Percentiles rank a stretch among this genome's conserved stretches.
Conservation (phyloP, 2,329 filamentous ascomycete species). For the Rugonectria rugulosa region DNA sequence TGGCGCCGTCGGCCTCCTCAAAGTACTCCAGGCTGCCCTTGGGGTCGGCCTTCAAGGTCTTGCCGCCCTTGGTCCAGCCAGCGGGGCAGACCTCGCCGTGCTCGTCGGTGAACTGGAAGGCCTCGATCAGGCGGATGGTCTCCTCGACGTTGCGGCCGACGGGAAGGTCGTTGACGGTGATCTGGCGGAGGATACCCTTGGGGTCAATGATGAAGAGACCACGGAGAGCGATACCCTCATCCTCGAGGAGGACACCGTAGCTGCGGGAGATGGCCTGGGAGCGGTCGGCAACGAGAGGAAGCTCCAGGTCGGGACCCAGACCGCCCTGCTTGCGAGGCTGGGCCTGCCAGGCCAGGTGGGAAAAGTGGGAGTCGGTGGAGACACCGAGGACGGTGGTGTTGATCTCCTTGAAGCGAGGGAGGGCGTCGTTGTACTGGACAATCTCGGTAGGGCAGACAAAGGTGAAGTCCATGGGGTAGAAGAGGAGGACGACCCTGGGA, state of each 20-base stretch:
- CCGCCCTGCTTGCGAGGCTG: conserved; percentile 67
- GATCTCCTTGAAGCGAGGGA: conserved; percentile 65
- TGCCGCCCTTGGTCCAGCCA: conserved; percentile 56
- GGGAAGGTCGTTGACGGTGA: conserved; percentile 71
- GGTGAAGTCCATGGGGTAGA: conserved; percentile 74
- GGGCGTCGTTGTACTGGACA: conserved; percentile 68
- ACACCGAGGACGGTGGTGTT: conserved; percentile 67
- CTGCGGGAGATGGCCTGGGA: conserved; percentile 65
- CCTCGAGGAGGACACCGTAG: conserved; percentile 71
- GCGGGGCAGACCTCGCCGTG: conserved; percentile 77
- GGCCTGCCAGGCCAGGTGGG: conserved; percentile 64
- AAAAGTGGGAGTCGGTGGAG: conserved; percentile 68
- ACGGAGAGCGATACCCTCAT: conserved; percentile 68
- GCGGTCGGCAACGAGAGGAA: conserved; percentile 69
- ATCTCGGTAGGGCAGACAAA: conserved; percentile 74
- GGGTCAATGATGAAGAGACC: conserved; percentile 73
- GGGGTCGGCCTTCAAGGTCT: conserved; percentile 60
- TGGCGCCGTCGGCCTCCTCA: conserved; percentile 18
- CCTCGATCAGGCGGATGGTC: conserved; percentile 70
- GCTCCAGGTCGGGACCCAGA: conserved; percentile 64
- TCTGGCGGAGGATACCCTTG: conserved; percentile 66
- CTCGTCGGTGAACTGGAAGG: conserved; percentile 85
- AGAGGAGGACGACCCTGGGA: conserved; percentile 68
- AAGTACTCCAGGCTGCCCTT: conserved; percentile 61
- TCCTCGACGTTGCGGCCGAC: conserved; percentile 72